A percentile compares a stretch with the other conserved stretches of the same genome.
phyloP scores from a whole-genome alignment of 2,329 filamentous ascomycete species.

The Keithomyces neogunnii region DNA sequence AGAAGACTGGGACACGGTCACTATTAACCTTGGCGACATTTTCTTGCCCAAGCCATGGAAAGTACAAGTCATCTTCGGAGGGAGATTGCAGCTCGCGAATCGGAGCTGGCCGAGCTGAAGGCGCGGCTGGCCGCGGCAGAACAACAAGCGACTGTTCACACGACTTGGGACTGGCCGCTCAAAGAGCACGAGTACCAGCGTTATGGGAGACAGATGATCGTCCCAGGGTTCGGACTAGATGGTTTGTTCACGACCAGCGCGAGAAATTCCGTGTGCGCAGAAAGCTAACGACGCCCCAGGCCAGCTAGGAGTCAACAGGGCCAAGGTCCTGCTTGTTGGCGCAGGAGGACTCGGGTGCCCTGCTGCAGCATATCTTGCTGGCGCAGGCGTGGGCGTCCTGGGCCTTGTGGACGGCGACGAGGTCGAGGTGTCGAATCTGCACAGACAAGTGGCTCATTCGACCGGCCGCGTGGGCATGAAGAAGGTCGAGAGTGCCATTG shows the following conservation, averaged over 20 bases:
- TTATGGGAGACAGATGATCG: slow-evolving; percentile 86
- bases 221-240: slow-evolving; percentile 69
- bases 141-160: not conserved
- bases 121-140: slow-evolving; percentile 35
- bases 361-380: slow-evolving; percentile 84
- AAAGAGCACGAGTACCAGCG: slow-evolving; percentile 66
- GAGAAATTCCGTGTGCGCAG: not conserved
- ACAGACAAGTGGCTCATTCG: slow-evolving; percentile 80
- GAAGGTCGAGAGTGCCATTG: slow-evolving; percentile 73
- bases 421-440: slow-evolving; percentile 85
- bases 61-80: slow-evolving; percentile 30
- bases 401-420: slow-evolving; percentile 81
- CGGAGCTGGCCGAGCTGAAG: slow-evolving; percentile 36
- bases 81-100: slow-evolving; percentile 40
- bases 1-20: too few species aligned
- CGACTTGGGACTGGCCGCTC: slow-evolving; percentile 57
- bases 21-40: too few species aligned
- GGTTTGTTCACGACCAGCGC: slow-evolving; percentile 37
- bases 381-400: slow-evolving; percentile 75
- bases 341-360: slow-evolving; percentile 88
- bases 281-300: slow-evolving; percentile 35
- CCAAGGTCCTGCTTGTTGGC: slow-evolving; percentile 73
- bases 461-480: slow-evolving; percentile 60
- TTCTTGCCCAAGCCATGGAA: slow-evolving; percentile 22
- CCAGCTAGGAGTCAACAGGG: slow-evolving; percentile 62